Evolutionary conservation across 352 stramenopile species (phyloP), one percentile per base, ranked within the genome.

Genomic region (Phytophthora agathidicida): DNA sequence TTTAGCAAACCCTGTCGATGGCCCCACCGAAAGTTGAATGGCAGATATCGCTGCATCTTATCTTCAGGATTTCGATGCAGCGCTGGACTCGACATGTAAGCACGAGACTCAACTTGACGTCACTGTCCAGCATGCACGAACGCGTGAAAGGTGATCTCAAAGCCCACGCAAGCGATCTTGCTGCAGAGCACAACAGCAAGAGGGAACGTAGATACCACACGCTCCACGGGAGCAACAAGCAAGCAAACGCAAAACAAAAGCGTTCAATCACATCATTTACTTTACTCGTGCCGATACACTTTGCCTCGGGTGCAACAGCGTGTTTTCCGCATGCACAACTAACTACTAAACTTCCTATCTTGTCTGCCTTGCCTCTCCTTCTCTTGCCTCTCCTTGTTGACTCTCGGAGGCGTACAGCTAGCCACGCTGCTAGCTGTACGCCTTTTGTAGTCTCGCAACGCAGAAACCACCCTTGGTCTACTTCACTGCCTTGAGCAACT

Each of bases 321-420:
- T 61, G 31, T 48, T 60, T 56, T 60, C 37, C 55, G 38, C 30
- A 46, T 65, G 61, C 65, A 45, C 52, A 49, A 53, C 37, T 39
- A 65, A 23, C 52, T 47, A 56, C 16, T 51, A 45, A 55, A 45
- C 42, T 62, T 32, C 47, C 54, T 64, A 55, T 56, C 36, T 9
- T 49, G 31, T 32, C 38, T 64, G 19, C n/a, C 50, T 55, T 47
- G 17, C 38, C 36, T 46, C 16, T n/a, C n/a, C n/a, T n/a, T n/a
- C n/a, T n/a, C n/a, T n/a, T n/a, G n/a, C n/a, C n/a, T 35, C 22
- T 44, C 23, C 47, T 14, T 30, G 31, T 62, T 16, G 22, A 45
- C 20, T 38, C 27, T 54, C 47, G 24, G 27, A 50, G 45, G 47
- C 46, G 24, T 26, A 30, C 30, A 54, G 39, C 27, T 31, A 27